Conservation (phyloP, 805 yeast genomes). For the Candida alai region DNA sequence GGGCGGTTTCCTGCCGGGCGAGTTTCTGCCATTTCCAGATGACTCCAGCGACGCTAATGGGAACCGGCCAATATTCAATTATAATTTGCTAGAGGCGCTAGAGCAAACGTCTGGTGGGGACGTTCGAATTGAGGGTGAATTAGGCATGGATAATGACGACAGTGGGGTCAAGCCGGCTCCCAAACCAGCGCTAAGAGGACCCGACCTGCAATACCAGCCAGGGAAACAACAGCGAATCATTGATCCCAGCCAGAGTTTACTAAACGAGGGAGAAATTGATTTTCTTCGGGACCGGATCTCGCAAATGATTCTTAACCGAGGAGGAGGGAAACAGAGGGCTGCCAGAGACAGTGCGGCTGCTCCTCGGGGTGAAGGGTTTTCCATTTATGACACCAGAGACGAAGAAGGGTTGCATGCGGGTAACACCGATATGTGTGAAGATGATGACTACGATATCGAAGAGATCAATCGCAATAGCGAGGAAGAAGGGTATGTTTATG, state of each 20-base stretch:
- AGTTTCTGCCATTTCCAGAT: slow-evolving; percentile 27
- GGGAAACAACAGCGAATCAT: not conserved
- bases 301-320: slow-evolving; percentile 17
- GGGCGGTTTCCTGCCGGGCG: slow-evolving; percentile 2
- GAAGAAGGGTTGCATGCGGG: slow-evolving; percentile 39
- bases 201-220: too few species aligned
- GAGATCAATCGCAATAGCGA: slow-evolving; percentile 9
- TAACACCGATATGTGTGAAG: slow-evolving; percentile 18
- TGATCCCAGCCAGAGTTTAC: slow-evolving; percentile 7
- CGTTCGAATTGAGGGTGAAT: too few species aligned
- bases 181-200: not conserved
- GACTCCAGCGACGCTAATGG: slow-evolving; percentile 11
- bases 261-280: slow-evolving; percentile 26
- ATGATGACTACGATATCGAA: slow-evolving; percentile 18
- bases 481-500: slow-evolving; percentile 18
- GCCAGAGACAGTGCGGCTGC: not conserved
- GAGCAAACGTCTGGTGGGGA: slow-evolving; percentile 13
- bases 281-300: slow-evolving; percentile 24
- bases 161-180: too few species aligned
- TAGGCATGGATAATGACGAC: not conserved
- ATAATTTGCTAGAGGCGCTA: slow-evolving; percentile 27
- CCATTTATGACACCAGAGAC: slow-evolving; percentile 34
- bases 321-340: not conserved
- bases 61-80: slow-evolving; percentile 21
- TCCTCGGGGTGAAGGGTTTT: slow-evolving; percentile 19